Evolutionary conservation across 345 rosid genomes (phyloP), one percentile per base, ranked within the genome.

Genomic region (Orychophragmus violaceus): DNA sequence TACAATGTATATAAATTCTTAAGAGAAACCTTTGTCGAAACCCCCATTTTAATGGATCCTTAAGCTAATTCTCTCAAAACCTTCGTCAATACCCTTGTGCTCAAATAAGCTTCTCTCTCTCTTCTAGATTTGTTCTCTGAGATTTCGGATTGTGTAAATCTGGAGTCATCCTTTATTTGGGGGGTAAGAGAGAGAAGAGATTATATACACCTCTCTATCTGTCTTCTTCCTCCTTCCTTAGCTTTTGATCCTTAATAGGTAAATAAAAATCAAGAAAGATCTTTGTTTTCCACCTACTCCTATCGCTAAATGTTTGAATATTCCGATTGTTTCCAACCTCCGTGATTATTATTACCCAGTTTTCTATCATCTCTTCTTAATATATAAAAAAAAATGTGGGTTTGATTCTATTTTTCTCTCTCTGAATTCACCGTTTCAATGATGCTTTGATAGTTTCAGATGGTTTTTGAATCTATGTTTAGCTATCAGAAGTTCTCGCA

Each of bases 201-300:
- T 11, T 72, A 77, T 75, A 77, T 70, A 70, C 70, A 49, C 68
- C 57, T 69, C 68, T 59, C 49, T 61, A 36, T 58, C 13, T 57
- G 29, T 60, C 68, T 24, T 53, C 52, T 44, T 52, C 25, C 24
- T 56, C 53, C 18, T 36, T 54, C 75, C 46, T 63, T 71, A n/a
- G 71, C 61, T 45, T 52, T 42, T 55, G 71, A 49, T 70, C 61
- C 28, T 45, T 44, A 33, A 45, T 57, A 70, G 83, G 83, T 80
- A 73, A 28, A 14, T 2, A 13, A 8, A 16, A 5, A 27, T 28
- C 21, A 71, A 29, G 0, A 49, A 13, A 16, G 8, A 41, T 33
- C 29, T 32, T n/a, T n/a, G n/a, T n/a, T n/a, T n/a, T n/a, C n/a
- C n/a, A n/a, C n/a, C n/a, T n/a, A n/a, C n/a, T n/a, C n/a, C n/a